Base-by-base conservation (phyloP, 2,329 filamentous ascomycete genomes). In the Huntiella decipiens region DNA sequence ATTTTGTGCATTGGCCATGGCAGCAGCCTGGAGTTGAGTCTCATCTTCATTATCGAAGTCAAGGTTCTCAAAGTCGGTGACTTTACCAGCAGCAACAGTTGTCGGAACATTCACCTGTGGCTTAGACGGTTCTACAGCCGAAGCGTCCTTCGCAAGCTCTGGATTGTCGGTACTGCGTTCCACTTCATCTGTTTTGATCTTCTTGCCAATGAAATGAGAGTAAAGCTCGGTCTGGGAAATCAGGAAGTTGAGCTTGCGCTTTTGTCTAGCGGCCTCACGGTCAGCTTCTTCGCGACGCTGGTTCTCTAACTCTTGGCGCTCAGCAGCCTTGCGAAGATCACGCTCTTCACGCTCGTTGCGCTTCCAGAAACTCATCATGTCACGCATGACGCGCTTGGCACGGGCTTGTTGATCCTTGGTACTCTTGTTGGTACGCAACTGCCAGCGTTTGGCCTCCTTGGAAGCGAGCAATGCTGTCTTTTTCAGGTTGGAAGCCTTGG, bases 291-390 rank as follows among this genome's bases (percentile, higher is more conserved):
- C 87, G 64, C 88, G 92, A 63, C 91, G 87, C 13, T 91, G 91
- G 56, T 91, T 92, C 60, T 98, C 91, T 41, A 98, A 74, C 64
- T 96, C 91, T 60, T 94, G 86, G 60, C 81, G 84, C 67, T 98
- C 91, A 4, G 91, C 91, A 44, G 87, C 79, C 66, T 94, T 92
- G 54, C 91, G 79, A 52, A 92, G 69, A 60, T 98, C 91, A 50
- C 91, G 83, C 60, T 98, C 91, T 59, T 98, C 91, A 45, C 88
- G 82, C 62, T 98, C 91, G 60, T 98, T 98, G 48, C 88, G 81
- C 65, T 96, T 96, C 91, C 91, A 98, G 71, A 96, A 98, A 48
- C 83, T 78, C 74, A 95, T 91, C 91, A 98, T 98, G 64, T 98
- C 91, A 59, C 91, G 78, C 91, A 98, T 98, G 50, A 88, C 88